A percentile compares a stretch with the other conserved stretches of the same genome.
These are phyloP conservation scores for Bacidia rubella DNA, from an alignment of 495 filamentous ascomycete genomes.

Conservation along the genomic window DNA sequence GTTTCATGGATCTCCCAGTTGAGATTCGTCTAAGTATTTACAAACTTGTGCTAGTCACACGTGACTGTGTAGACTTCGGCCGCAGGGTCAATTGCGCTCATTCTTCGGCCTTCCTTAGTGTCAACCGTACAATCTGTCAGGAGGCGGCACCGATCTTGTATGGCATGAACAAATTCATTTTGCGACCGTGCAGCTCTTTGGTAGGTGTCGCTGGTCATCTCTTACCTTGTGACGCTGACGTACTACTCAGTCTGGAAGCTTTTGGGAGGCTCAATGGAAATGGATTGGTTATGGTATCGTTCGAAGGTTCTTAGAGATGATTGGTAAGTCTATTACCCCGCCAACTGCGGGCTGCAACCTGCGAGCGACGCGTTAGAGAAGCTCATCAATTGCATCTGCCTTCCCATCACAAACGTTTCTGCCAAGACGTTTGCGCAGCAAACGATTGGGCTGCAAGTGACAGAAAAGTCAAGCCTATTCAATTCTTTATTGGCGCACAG, in stretches of 20 bases:
- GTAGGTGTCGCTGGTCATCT: background rate
- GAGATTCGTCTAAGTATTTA: slow-evolving; percentile 30
- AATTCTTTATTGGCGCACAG: too few relatives aligned
- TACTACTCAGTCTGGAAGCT: background rate
- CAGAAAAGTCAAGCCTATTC: too few relatives aligned
- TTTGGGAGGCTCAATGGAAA: slow-evolving; percentile 5
- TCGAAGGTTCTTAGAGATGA: slow-evolving; percentile 10
- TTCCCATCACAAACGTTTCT: background rate
- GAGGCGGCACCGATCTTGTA: slow-evolving; percentile 26
- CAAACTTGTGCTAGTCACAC: slow-evolving; percentile 17
- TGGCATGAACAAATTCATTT: slow-evolving; percentile 24
- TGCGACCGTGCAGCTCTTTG: slow-evolving; percentile 8
- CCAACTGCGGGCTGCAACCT: too few relatives aligned
- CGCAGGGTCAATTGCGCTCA: slow-evolving; percentile 17
- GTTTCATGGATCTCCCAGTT: slow-evolving; percentile 24
- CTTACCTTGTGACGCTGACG: background rate
- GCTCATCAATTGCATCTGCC: too few relatives aligned
- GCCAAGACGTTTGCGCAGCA: background rate
- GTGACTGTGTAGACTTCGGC: slow-evolving; percentile 15
- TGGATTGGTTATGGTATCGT: slow-evolving; percentile 11
- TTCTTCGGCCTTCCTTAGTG: slow-evolving; percentile 23
- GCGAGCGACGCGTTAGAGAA: too few relatives aligned
- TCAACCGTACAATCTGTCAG: slow-evolving; percentile 21
- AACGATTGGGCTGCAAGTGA: too few relatives aligned
- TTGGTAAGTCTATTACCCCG: slow-evolving; percentile 7